phyloP scores from a whole-genome alignment of 2,329 filamentous ascomycete genomes.

The Albophoma yamanashiensis region DNA sequence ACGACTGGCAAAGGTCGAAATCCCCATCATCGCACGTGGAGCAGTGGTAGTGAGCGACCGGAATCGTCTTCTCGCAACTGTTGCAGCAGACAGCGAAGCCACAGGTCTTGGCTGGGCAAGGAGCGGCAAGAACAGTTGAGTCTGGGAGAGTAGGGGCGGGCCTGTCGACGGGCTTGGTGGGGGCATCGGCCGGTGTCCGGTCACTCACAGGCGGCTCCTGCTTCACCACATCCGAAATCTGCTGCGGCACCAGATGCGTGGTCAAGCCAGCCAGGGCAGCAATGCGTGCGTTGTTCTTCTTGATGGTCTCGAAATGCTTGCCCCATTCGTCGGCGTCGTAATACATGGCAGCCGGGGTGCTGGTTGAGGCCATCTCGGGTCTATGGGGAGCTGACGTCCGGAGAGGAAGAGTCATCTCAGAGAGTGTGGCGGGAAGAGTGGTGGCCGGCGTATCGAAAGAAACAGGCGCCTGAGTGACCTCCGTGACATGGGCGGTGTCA shows the following conservation, averaged over 20 bases:
- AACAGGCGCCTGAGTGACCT: not conserved
- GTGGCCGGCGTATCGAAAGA: not conserved
- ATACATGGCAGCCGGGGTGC: not conserved
- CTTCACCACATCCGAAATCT: not conserved
- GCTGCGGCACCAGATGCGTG: conserved; percentile 1
- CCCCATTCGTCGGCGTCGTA: conserved; percentile 15
- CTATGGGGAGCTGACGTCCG: not conserved
- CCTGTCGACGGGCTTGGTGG: not conserved
- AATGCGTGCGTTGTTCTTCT: conserved; percentile 11
- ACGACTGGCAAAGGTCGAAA: conserved; percentile 81
- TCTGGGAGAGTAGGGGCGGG: not conserved
- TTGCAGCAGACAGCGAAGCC: conserved; percentile 88
- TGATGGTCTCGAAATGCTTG: conserved; percentile 14
- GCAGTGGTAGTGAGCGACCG: conserved; percentile 86
- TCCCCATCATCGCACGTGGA: conserved; percentile 87
- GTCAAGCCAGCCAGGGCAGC: conserved; percentile 2
- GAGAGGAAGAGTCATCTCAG: not conserved
- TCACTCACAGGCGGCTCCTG: not conserved
- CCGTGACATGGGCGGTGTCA: not conserved
- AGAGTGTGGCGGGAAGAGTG: not conserved
- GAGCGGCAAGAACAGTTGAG: not conserved
- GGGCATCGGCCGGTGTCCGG: not conserved
- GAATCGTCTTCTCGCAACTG: conserved; percentile 68
- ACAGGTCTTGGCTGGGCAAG: not conserved
- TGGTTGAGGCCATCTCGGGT: not conserved